Base-by-base conservation (phyloP, 176 grass and related monocot species). In the Juncus effusus region DNA sequence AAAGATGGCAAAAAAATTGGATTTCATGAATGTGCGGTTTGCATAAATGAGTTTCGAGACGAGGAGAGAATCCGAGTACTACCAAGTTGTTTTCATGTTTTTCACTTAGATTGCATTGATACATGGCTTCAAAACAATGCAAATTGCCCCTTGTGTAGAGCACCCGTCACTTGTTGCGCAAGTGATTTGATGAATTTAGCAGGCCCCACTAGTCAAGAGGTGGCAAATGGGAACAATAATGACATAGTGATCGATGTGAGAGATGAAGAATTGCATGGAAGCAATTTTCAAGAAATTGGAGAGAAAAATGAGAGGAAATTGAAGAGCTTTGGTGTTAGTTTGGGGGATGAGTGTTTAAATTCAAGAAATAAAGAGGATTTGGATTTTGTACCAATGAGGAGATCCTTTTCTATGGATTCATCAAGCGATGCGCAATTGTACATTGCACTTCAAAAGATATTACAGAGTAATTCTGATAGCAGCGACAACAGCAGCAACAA, bases 21-120 rank as follows among this genome's bases (percentile, higher is more conserved):
- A 2, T 71, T 85, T 76, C 80, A 89, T 2, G 85, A 97, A 59
- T 92, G 93, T 58, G 88, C 93, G 0, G 87, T 97, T 40, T 97
- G 93, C 74, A 79, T 97, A 54, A 84, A 62, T 61, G 93, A 89
- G 75, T 92, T 92, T 74, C 79, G 38, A 63, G 88, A 89, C 74
- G 75, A 74, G 59, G 93, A 97, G 79, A 83, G 74, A 54, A 72
- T 97, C 11, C 81, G 82, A 16, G 72, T 97, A 63, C 82, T 97
- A 40, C 93, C 93, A 2, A 76, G 64, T 42, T 97, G 93, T 80
- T 82, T 79, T 63, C 88, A 97, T 79, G 82, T 83, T 53, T 97
- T 97, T 81, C 93, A 97, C 74, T 83, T 89, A 36, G 93, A 97
- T 69, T 97, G 93, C 85, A 89, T 92, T 57, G 93, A 97, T 71